These are phyloP conservation scores for Mercurialis annua DNA, from an alignment of 345 rosid species.

Conservation along the genomic window DNA sequence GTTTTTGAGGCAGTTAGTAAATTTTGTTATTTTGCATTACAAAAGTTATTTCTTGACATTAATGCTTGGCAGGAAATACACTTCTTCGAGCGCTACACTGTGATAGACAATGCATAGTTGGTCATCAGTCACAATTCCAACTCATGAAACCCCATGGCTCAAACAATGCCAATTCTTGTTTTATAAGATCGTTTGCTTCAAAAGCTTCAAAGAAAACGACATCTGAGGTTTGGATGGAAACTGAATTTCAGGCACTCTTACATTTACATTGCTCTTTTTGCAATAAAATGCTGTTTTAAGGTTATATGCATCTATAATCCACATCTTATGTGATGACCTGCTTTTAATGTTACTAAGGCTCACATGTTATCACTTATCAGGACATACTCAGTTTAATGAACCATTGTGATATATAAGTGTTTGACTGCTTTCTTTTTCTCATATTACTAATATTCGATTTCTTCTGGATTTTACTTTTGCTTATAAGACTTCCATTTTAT, in stretches of 20 bases:
- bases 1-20: background rate
- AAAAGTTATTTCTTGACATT: constrained; percentile 15
- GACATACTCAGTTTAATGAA: background rate
- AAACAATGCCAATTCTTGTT: constrained; percentile 25
- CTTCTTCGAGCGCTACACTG: constrained; percentile 19
- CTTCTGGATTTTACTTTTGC: background rate
- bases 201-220: constrained; percentile 48
- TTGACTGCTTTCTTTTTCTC: background rate
- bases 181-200: constrained; percentile 67
- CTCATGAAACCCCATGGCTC: constrained; percentile 21
- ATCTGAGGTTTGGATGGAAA: constrained; percentile 53
- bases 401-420: background rate
- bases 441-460: background rate
- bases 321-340: background rate
- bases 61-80: constrained; percentile 41
- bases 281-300: background rate
- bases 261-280: background rate
- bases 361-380: no score
- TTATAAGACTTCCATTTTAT: background rate
- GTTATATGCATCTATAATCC: background rate
- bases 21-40: background rate
- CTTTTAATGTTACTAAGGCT: no score
- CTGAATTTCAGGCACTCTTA: background rate
- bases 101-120: constrained; percentile 21
- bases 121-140: constrained; percentile 24